Conservation (phyloP, 257 asterid species). For the Nicotiana undulata region DNA sequence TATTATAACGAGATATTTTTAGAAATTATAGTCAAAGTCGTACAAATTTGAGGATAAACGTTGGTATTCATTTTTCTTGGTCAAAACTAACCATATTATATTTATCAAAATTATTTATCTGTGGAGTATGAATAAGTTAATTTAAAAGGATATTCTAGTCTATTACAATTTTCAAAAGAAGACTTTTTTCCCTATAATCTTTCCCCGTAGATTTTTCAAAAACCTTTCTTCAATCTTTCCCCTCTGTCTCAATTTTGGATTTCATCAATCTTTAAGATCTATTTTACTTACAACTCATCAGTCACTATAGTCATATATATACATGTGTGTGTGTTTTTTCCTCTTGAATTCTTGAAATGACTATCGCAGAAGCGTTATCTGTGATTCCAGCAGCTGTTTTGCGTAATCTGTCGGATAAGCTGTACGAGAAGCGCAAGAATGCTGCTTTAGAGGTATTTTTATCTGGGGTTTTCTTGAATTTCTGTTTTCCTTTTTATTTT, state of each 20-base stretch:
- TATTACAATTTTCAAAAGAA: background rate
- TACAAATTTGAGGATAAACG: background rate
- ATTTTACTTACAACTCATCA: background rate
- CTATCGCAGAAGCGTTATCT: conserved; percentile 49
- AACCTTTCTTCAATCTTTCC: background rate
- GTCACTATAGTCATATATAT: background rate
- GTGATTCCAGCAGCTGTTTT: conserved; percentile 80
- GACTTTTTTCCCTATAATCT: background rate
- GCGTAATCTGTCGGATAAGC: conserved; percentile 91
- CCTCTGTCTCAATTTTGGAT: background rate
- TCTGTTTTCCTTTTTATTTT: background rate
- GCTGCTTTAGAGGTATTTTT: conserved; percentile 85
- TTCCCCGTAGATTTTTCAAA: background rate
- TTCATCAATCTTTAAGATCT: background rate
- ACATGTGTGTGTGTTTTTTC: background rate
- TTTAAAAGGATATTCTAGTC: background rate
- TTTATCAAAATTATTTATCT: background rate
- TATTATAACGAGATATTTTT: background rate
- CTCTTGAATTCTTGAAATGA: background rate
- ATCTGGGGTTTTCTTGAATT: background rate
- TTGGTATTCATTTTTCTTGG: background rate
- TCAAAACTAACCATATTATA: background rate
- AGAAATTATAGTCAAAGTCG: background rate
- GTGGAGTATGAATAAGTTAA: background rate
- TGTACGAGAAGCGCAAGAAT: conserved; percentile 94